Evolutionary conservation across 2,329 filamentous ascomycete genomes (phyloP).

Genomic region (Botrytis aclada): DNA sequence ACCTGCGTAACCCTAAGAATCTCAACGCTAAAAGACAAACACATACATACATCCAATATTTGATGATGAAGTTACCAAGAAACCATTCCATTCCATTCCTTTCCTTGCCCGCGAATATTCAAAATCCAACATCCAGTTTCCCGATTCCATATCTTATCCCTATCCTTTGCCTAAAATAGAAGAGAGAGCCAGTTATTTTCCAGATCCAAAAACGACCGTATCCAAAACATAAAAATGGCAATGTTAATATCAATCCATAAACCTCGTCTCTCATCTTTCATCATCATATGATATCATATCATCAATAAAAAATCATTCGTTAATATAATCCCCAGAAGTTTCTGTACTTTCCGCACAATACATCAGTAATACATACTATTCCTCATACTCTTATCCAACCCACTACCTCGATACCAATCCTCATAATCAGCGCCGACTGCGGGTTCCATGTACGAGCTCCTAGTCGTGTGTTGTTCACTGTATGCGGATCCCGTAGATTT

Average conservation of each 20-base stretch:
- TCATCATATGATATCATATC: background rate
- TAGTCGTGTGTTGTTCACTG: slow-evolving; percentile 10
- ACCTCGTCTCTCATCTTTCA: background rate
- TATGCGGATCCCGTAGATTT: slow-evolving; percentile 9
- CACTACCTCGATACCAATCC: slow-evolving; percentile 21
- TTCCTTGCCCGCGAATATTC: background rate
- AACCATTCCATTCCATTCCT: background rate
- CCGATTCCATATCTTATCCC: background rate
- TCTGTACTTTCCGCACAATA: background rate
- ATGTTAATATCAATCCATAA: background rate
- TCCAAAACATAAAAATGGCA: background rate
- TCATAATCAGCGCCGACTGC: slow-evolving; percentile 12
- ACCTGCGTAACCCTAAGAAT: background rate
- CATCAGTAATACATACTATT: slow-evolving; percentile 18
- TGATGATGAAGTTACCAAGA: background rate
- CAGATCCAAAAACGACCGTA: slow-evolving; percentile 6
- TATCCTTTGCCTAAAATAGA: background rate
- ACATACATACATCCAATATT: slow-evolving; percentile 2
- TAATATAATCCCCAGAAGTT: background rate
- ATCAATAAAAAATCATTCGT: background rate
- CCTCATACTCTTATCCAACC: slow-evolving; percentile 1
- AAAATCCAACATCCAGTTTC: background rate
- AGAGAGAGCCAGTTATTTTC: background rate
- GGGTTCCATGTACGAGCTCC: slow-evolving; percentile 12
- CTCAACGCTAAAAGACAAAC: background rate